Evolutionary conservation across 495 filamentous ascomycete genomes (phyloP).

Genomic region (Glarea lozoyensis): DNA sequence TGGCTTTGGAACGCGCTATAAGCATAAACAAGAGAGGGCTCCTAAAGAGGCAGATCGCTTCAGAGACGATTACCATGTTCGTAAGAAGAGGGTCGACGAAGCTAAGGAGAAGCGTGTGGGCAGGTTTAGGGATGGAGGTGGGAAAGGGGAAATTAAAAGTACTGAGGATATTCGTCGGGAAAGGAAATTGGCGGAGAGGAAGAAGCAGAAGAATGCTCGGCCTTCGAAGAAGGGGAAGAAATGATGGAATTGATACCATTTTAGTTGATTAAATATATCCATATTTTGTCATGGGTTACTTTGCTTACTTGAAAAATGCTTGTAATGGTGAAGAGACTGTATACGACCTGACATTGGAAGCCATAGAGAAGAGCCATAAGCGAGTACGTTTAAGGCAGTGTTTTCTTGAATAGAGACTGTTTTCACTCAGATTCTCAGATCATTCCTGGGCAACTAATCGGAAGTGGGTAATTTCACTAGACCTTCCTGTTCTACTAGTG

Average conservation of each 20-base stretch:
- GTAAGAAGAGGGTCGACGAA: constrained; percentile 82
- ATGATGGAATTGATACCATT: no score
- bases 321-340: no score
- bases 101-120: constrained; percentile 77
- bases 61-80: constrained; percentile 77
- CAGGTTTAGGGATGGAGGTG: constrained; percentile 55
- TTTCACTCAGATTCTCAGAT: no score
- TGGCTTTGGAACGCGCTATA: constrained; percentile 46
- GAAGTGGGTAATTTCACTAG: no score
- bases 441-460: no score
- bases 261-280: no score
- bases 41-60: constrained; percentile 89
- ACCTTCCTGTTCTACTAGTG: no score
- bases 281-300: no score
- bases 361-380: no score
- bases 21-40: constrained; percentile 74
- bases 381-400: no score
- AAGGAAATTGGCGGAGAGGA: constrained; percentile 62
- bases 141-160: constrained; percentile 69
- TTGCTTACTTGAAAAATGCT: no score
- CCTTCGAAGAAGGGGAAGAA: constrained; percentile 52
- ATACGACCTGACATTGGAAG: not conserved
- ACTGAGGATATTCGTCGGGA: constrained; percentile 80
- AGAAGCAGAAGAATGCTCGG: constrained; percentile 81
- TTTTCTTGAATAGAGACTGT: no score